A percentile compares a stretch with the other conserved stretches of the same genome.
These are phyloP conservation scores for Boletus rex-veris DNA, from an alignment of 768 basidiomycete species.

Conservation along the genomic window DNA sequence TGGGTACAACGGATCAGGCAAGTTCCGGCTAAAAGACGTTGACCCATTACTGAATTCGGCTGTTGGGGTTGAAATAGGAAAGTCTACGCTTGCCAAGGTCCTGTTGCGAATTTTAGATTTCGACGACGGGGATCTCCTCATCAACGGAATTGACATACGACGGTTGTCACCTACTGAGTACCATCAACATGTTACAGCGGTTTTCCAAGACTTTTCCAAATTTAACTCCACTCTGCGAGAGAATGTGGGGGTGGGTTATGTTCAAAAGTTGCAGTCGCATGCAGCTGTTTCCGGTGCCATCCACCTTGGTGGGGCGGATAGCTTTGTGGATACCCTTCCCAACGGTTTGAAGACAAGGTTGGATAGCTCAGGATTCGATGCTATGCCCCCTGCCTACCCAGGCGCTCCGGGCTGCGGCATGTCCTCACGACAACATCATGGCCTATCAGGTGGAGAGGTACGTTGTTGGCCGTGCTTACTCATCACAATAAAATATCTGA, in stretches of 20 bases:
- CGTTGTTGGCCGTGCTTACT: constrained; percentile 20
- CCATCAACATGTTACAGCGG: constrained; percentile 71
- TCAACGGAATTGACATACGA: constrained; percentile 71
- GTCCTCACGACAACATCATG: constrained; percentile 47
- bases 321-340: constrained; percentile 62
- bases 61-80: constrained; percentile 46
- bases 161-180: constrained; percentile 64
- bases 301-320: constrained; percentile 65
- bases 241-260: constrained; percentile 82
- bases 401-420: constrained; percentile 31
- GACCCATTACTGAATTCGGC: constrained; percentile 8
- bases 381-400: constrained; percentile 34
- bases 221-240: constrained; percentile 75
- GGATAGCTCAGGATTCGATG: constrained; percentile 58
- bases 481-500: constrained; percentile 15
- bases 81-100: constrained; percentile 83
- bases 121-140: constrained; percentile 59
- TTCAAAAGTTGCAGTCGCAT: constrained; percentile 57
- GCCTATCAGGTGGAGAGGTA: constrained; percentile 84
- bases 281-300: constrained; percentile 63
- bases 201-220: constrained; percentile 84
- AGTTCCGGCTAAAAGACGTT: constrained; percentile 22
- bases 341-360: constrained; percentile 72
- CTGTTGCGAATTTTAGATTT: constrained; percentile 77
- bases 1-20: constrained; percentile 80